A percentile compares a stretch with the other conserved stretches of the same genome.
These are phyloP conservation scores for Coccomyxa sp. DNA, from an alignment of 139 green algal genomes.

Conservation along the genomic window DNA sequence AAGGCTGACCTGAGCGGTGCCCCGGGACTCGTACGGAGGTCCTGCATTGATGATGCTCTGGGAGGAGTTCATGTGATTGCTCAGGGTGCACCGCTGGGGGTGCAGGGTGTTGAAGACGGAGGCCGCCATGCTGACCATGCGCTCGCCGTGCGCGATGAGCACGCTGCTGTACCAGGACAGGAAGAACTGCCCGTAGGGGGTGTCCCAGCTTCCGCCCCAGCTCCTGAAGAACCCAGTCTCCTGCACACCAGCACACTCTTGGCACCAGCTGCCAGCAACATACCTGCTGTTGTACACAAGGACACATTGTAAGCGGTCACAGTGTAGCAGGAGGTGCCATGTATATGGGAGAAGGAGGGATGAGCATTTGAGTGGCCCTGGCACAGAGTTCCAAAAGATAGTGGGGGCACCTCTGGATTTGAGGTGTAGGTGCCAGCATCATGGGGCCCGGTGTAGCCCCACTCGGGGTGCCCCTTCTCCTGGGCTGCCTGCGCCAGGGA, in stretches of 20 bases:
- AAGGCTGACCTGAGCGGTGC: background rate
- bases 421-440: conserved; percentile 55
- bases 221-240: conserved; percentile 52
- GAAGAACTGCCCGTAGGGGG: conserved; percentile 61
- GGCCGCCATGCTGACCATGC: conserved; percentile 38
- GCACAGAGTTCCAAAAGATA: too few relatives aligned
- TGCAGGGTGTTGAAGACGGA: conserved; percentile 32
- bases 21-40: background rate
- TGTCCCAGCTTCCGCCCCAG: conserved; percentile 68
- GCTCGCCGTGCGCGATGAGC: conserved; percentile 49
- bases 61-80: background rate
- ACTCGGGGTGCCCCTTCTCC: conserved; percentile 44
- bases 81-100: conserved; percentile 7
- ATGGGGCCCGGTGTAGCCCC: conserved; percentile 48
- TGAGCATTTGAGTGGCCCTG: too few relatives aligned
- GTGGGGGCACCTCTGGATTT: conserved; percentile 28
- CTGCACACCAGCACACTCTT: too few relatives aligned
- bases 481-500: conserved; percentile 36
- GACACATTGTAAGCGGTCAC: too few relatives aligned
- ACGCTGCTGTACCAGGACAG: conserved; percentile 46
- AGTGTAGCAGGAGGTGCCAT: too few relatives aligned
- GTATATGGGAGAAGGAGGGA: too few relatives aligned
- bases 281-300: too few relatives aligned
- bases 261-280: too few relatives aligned
- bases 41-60: background rate